These are phyloP conservation scores for Chalciporus piperatoides DNA, from an alignment of 1,284 basidiomycete species.

Conservation along the genomic window DNA sequence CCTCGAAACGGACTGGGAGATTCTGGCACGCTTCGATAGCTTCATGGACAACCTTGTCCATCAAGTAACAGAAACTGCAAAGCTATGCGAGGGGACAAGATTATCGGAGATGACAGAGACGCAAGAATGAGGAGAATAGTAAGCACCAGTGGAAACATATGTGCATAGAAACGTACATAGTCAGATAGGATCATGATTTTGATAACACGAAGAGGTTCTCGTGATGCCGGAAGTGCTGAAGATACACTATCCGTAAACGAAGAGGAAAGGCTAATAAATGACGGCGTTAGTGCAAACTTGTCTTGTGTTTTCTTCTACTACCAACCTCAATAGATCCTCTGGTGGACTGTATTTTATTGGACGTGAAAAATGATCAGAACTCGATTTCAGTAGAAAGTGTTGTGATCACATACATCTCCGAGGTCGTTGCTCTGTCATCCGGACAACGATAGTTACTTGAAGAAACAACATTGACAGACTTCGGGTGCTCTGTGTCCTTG, in stretches of 20 bases:
- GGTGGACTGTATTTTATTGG: constrained; percentile 7
- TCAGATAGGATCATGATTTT: constrained; percentile 69
- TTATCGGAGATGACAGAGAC: constrained; percentile 8
- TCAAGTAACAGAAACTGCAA: constrained; percentile 73
- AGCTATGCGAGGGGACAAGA: constrained; percentile 38
- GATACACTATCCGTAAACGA: constrained; percentile 8
- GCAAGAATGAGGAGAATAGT: neutral
- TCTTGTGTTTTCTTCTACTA: neutral
- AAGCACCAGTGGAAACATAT: neutral
- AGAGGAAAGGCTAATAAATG: constrained; percentile 19
- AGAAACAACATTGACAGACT: constrained; percentile 25
- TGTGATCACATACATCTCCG: constrained; percentile 14
- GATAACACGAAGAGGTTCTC: constrained; percentile 44
- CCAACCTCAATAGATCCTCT: constrained; percentile 20
- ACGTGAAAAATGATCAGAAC: neutral
- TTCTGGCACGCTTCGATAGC: constrained; percentile 61
- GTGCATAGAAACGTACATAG: constrained; percentile 50
- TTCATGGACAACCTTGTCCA: constrained; percentile 63
- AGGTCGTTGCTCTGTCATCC: constrained; percentile 6
- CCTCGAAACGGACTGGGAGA: constrained; percentile 60
- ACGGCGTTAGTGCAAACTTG: neutral
- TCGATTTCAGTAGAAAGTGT: neutral
- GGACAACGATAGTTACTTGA: constrained; percentile 23
- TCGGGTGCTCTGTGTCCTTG: neutral
- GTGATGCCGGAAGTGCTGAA: neutral